Base-by-base conservation (phyloP, 169 alveolate genomes). In the Condylostoma magnum region DNA sequence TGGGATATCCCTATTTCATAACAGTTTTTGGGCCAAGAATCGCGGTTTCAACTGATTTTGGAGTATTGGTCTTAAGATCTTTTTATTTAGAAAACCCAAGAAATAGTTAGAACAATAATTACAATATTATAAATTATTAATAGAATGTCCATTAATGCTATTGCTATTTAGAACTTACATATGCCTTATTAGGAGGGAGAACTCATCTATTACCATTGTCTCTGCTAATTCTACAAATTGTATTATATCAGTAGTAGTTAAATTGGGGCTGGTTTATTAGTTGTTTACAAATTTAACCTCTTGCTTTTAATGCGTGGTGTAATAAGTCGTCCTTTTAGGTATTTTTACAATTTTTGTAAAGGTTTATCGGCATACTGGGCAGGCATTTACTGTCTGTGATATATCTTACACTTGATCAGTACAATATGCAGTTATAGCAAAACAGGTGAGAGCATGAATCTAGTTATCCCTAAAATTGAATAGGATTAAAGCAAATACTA, bases 1-100 rank as follows among this genome's bases (percentile, higher is more conserved):
- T 66, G 63, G 75, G 75, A 10, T 66, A 46, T 47, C 75, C 75
- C 18, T 66, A 66, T 47, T 15, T 8, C 10, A 47, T 66, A 1
- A 22, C 18, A 46, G 41, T 50, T 15, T 66, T 8, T 66, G 75
- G 75, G 18, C 46, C 58, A n/a, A n/a, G 75, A 41, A 43, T 66
- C 28, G 75, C 63, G 15, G 18, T 66, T 25, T 46, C 58, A 25
- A 66, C 75, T 44, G 75, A 66, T 31, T 66, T 66, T 12, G 75
- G 75, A 44, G 46, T 66, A 20, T 66, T 66, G 18, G 65, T 66
- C 15, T 28, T 66, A 22, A 66, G 43, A 30, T 66, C 75, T 6
- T 46, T n/a, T 15, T 12, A 12, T 8, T 41, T 60, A 34, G 71
- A 60, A 60, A 15, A n/a, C 2, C 15, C n/a, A n/a, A n/a, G n/a